These are phyloP conservation scores for California macrophylla DNA, from an alignment of 441 rosid species.

Conservation along the genomic window DNA sequence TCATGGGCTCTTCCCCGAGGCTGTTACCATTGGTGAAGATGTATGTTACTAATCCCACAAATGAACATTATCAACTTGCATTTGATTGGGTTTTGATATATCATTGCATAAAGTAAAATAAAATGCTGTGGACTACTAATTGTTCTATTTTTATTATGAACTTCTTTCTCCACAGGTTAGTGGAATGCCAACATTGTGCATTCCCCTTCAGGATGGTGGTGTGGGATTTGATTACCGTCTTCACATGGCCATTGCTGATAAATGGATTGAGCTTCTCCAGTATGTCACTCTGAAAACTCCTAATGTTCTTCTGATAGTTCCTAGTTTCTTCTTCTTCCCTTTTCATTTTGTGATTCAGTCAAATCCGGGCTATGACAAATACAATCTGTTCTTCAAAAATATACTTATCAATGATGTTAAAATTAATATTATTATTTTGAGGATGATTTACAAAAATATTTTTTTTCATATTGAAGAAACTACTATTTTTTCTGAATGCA, in stretches of 20 bases:
- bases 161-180: slow-evolving; percentile 56
- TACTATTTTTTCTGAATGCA: neutral
- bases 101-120: neutral
- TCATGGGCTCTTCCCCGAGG: slow-evolving; percentile 90
- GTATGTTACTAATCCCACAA: slow-evolving; percentile 36
- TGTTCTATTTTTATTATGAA: slow-evolving; percentile 1
- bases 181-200: slow-evolving; percentile 95
- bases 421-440: neutral
- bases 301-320: neutral
- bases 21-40: slow-evolving; percentile 89
- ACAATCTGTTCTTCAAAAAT: neutral
- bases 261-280: slow-evolving; percentile 95
- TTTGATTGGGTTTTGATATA: neutral
- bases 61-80: slow-evolving; percentile 3
- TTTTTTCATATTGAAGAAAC: neutral
- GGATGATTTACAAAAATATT: neutral
- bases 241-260: slow-evolving; percentile 95
- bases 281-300: slow-evolving; percentile 28
- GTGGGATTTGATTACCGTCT: slow-evolving; percentile 97
- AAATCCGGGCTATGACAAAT: neutral
- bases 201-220: slow-evolving; percentile 85
- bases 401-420: neutral
- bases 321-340: neutral
- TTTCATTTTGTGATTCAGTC: neutral
- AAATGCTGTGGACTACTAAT: neutral